Evolutionary conservation across 768 basidiomycete species (phyloP).

Genomic region (Dioszegia hungarica): DNA sequence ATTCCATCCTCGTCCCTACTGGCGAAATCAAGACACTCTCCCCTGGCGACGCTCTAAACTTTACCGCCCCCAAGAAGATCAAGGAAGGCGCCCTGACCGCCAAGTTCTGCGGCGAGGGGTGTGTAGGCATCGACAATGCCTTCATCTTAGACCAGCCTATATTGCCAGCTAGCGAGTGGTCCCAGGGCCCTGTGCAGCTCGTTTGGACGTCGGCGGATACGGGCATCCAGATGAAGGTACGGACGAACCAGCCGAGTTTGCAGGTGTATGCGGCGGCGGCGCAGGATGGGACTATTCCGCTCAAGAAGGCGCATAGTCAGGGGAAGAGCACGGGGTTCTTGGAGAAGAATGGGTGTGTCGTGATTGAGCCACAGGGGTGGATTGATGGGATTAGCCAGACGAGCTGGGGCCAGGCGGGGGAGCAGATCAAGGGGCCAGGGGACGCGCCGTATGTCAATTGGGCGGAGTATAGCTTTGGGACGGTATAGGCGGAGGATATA

Average conservation of each 20-base stretch:
- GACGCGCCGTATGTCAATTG: slow-evolving; percentile 18
- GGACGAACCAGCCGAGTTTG: slow-evolving; percentile 22
- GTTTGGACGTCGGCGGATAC: slow-evolving; percentile 14
- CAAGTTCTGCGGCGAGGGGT: slow-evolving; percentile 24
- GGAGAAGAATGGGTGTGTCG: slow-evolving; percentile 31
- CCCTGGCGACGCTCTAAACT: slow-evolving; percentile 19
- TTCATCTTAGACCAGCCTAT: slow-evolving; percentile 23
- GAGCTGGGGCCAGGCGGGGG: slow-evolving; percentile 23
- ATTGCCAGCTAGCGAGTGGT: neutral
- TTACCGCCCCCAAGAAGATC: slow-evolving; percentile 19
- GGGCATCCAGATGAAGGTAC: slow-evolving; percentile 23
- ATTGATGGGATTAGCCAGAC: slow-evolving; percentile 33
- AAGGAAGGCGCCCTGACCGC: slow-evolving; percentile 13
- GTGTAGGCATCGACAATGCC: slow-evolving; percentile 30
- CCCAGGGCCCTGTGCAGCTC: slow-evolving; percentile 4
- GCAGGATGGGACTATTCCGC: slow-evolving; percentile 16
- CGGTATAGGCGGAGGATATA: slow-evolving; percentile 1
- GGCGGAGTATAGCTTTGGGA: slow-evolving; percentile 21
- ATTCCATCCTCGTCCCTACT: slow-evolving; percentile 35
- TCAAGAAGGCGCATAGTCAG: slow-evolving; percentile 17
- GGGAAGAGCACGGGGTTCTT: slow-evolving; percentile 6
- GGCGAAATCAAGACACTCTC: slow-evolving; percentile 21
- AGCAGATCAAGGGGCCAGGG: slow-evolving; percentile 26
- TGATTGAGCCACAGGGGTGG: slow-evolving; percentile 33
- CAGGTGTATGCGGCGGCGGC: slow-evolving; percentile 25